Evolutionary conservation across 129 eudicot genomes (phyloP).

Genomic region (Helichrysum umbraculigerum): DNA sequence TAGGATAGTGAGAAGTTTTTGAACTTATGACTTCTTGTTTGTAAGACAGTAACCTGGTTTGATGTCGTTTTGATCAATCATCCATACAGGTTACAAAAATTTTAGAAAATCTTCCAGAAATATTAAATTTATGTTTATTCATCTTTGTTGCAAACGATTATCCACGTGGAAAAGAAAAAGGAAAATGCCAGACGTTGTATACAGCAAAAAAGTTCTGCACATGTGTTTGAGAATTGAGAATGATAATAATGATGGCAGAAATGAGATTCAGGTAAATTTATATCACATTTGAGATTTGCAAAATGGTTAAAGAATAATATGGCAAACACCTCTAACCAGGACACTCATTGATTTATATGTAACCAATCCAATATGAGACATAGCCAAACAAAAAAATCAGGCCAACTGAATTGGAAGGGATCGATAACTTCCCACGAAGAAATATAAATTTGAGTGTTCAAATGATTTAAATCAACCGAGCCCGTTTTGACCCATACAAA

Average conservation of each 20-base stretch:
- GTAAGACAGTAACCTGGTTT: neutral
- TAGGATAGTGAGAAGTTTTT: neutral
- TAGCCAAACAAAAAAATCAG: no score
- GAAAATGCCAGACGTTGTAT: neutral
- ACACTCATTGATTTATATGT: no score
- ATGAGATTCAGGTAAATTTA: no score
- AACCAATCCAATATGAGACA: no score
- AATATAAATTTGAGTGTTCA: no score
- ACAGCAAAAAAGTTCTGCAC: neutral
- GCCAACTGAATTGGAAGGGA: no score
- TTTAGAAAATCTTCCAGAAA: neutral
- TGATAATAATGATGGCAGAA: no score
- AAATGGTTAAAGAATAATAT: no score
- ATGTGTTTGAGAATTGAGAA: neutral
- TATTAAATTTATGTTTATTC: neutral
- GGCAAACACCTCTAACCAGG: no score
- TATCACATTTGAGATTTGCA: no score
- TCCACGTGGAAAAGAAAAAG: neutral
- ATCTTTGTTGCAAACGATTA: neutral
- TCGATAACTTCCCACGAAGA: neutral
- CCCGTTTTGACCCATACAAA: neutral
- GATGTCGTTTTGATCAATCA: slow-evolving; percentile 9
- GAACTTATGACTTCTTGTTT: neutral
- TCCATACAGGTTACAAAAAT: neutral
- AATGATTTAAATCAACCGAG: neutral